These are phyloP conservation scores for Phytophthora cajani DNA, from an alignment of 352 stramenopile genomes.

Conservation along the genomic window DNA sequence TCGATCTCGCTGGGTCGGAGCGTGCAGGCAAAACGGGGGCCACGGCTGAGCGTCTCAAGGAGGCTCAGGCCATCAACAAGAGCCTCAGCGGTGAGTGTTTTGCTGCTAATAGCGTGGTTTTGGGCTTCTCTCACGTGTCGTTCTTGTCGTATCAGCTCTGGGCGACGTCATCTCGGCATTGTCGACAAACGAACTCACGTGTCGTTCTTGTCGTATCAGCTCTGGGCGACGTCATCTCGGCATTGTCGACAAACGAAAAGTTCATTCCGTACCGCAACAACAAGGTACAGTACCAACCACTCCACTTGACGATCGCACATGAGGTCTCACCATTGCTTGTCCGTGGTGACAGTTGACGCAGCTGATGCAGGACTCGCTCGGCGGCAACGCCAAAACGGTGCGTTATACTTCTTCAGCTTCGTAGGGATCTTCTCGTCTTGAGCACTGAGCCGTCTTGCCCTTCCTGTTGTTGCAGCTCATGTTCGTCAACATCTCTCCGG, in stretches of 20 bases:
- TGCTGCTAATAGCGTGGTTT: not conserved
- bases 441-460: not conserved
- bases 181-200: slow-evolving; percentile 85
- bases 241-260: slow-evolving; percentile 91
- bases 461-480: slow-evolving; percentile 65
- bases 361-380: slow-evolving; percentile 93
- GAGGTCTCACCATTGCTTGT: not conserved
- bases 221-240: slow-evolving; percentile 93
- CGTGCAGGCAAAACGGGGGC: slow-evolving; percentile 87
- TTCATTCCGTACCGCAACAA: slow-evolving; percentile 96
- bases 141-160: slow-evolving; percentile 47
- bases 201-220: slow-evolving; percentile 33
- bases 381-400: slow-evolving; percentile 94
- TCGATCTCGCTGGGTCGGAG: slow-evolving; percentile 90
- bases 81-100: slow-evolving; percentile 74
- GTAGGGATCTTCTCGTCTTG: not conserved
- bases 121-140: not conserved
- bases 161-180: slow-evolving; percentile 94
- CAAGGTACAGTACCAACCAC: slow-evolving; percentile 55
- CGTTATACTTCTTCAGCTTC: slow-evolving; percentile 4
- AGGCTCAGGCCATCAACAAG: slow-evolving; percentile 92
- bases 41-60: slow-evolving; percentile 85
- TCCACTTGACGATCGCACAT: not conserved
- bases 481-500: slow-evolving; percentile 91
- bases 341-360: slow-evolving; percentile 75